These are phyloP conservation scores for Cadophora sp. DNA, from an alignment of 2,329 filamentous ascomycete genomes.

Conservation along the genomic window DNA sequence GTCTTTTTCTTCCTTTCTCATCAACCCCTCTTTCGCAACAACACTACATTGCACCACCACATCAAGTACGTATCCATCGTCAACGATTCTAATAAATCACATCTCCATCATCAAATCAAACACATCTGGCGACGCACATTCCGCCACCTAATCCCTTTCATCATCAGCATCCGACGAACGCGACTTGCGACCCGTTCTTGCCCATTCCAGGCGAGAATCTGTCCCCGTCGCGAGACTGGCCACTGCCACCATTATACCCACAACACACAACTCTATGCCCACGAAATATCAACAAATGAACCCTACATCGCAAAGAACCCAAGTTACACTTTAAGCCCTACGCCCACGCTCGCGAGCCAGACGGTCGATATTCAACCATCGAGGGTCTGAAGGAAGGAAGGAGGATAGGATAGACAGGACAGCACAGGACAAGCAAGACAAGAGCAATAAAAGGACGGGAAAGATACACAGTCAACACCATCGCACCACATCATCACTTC, in stretches of 20 bases:
- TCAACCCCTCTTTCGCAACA: slow-evolving; percentile 41
- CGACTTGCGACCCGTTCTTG: slow-evolving; percentile 35
- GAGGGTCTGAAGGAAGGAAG: slow-evolving; percentile 37
- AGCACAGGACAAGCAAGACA: slow-evolving; percentile 16
- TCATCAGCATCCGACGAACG: slow-evolving; percentile 30
- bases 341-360: slow-evolving; percentile 50
- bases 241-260: slow-evolving; percentile 48
- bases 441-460: background rate
- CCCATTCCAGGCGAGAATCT: slow-evolving; percentile 36
- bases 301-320: slow-evolving; percentile 55
- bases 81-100: slow-evolving; percentile 23
- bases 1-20: slow-evolving; percentile 31
- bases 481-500: slow-evolving; percentile 16
- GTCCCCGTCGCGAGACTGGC: slow-evolving; percentile 37
- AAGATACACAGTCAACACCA: slow-evolving; percentile 7
- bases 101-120: slow-evolving; percentile 38
- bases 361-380: slow-evolving; percentile 46
- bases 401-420: slow-evolving; percentile 30
- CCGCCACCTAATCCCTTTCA: slow-evolving; percentile 31
- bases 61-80: slow-evolving; percentile 17
- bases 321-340: slow-evolving; percentile 74
- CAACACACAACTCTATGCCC: slow-evolving; percentile 60
- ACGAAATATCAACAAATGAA: slow-evolving; percentile 59
- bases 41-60: slow-evolving; percentile 14
- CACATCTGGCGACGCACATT: slow-evolving; percentile 39